Conservation (phyloP, 805 yeast genomes). For the Tetrapisispora namnaoensis region DNA sequence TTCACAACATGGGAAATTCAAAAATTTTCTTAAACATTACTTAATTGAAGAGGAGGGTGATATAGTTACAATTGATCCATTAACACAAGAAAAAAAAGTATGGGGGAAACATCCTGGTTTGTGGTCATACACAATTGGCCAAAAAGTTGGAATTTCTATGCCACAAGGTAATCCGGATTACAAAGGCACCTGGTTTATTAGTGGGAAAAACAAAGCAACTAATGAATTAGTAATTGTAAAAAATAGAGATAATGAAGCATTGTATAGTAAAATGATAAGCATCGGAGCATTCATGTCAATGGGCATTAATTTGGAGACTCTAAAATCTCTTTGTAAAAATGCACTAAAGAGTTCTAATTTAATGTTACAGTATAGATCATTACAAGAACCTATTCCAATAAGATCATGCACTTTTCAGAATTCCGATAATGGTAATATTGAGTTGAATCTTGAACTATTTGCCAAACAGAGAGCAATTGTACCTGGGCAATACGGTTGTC, state of each 20-base stretch:
- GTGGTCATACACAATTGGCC: constrained; percentile 96
- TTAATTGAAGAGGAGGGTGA: constrained; percentile 67
- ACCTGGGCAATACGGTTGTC: constrained; percentile 76
- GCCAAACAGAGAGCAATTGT: constrained; percentile 64
- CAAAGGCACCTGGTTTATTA: constrained; percentile 79
- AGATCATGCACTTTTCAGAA: constrained; percentile 12
- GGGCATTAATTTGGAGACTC: background rate
- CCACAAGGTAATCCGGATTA: constrained; percentile 78
- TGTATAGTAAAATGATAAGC: constrained; percentile 38
- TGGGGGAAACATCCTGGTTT: constrained; percentile 83
- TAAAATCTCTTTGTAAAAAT: constrained; percentile 1
- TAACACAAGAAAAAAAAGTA: constrained; percentile 50
- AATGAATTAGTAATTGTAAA: constrained; percentile 75
- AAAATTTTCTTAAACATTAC: constrained; percentile 65
- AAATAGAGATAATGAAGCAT: constrained; percentile 50
- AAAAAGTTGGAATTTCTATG: constrained; percentile 58
- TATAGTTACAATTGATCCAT: constrained; percentile 39
- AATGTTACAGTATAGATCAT: constrained; percentile 59
- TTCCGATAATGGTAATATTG: constrained; percentile 5
- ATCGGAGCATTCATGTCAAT: constrained; percentile 32
- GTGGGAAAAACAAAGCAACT: constrained; percentile 50
- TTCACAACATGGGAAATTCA: constrained; percentile 52
- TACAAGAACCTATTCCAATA: constrained; percentile 49
- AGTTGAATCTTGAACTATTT: constrained; percentile 32
- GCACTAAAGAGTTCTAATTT: constrained; percentile 17